Conservation (phyloP, 2,329 filamentous ascomycete species). For the Xylariales sp. region DNA sequence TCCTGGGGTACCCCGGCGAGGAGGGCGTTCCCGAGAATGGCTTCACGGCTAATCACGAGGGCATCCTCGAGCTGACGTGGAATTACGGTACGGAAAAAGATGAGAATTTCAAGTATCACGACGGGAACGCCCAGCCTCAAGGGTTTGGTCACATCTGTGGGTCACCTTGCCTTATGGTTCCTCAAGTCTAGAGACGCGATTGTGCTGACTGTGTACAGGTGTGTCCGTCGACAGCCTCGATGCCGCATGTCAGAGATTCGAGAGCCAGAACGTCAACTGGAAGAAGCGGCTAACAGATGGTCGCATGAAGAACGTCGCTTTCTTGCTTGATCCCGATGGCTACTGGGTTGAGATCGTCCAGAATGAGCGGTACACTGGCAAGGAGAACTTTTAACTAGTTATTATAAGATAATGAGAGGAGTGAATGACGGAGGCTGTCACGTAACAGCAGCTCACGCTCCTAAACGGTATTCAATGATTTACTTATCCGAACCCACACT, state of each 20-base stretch:
- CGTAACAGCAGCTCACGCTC: no score
- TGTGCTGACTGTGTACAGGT: slow-evolving; percentile 37
- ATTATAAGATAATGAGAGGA: no score
- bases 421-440: no score
- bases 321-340: slow-evolving; percentile 80
- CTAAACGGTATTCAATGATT: no score
- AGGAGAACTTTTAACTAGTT: slow-evolving; percentile 51
- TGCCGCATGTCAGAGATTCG: slow-evolving; percentile 80
- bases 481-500: no score
- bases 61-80: slow-evolving; percentile 86
- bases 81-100: slow-evolving; percentile 83
- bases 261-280: slow-evolving; percentile 77
- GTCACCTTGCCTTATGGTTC: slow-evolving; percentile 23
- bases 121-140: slow-evolving; percentile 86
- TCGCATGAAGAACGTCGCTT: slow-evolving; percentile 89
- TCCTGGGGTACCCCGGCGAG: slow-evolving; percentile 71
- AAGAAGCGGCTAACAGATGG: slow-evolving; percentile 95
- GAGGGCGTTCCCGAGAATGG: slow-evolving; percentile 49
- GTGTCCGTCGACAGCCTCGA: slow-evolving; percentile 85
- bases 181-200: neutral
- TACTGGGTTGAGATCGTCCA: slow-evolving; percentile 82
- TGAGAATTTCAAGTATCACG: slow-evolving; percentile 77
- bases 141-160: slow-evolving; percentile 91
- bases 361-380: slow-evolving; percentile 62
- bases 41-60: slow-evolving; percentile 66